phyloP scores from a whole-genome alignment of 441 rosid genomes.

The Iberis amara region DNA sequence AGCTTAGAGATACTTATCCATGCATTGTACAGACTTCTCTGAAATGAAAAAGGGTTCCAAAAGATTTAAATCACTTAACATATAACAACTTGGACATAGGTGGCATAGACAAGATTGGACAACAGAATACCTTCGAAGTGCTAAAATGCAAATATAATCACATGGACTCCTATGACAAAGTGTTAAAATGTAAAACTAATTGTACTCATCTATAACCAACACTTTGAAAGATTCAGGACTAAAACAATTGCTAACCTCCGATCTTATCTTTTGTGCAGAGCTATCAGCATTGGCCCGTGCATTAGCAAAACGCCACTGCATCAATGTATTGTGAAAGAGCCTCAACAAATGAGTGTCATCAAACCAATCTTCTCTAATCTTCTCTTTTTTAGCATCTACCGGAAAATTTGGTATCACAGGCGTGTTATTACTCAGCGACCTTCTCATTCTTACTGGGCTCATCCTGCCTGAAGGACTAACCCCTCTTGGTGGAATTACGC shows the following conservation, averaged over 20 bases:
- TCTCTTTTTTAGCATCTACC: slow-evolving; percentile 60
- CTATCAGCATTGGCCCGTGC: slow-evolving; percentile 64
- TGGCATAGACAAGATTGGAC: neutral
- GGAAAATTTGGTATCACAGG: slow-evolving; percentile 59
- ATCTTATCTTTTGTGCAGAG: slow-evolving; percentile 47
- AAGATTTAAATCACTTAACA: neutral
- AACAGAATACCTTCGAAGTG: too few relatives aligned
- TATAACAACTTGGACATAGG: neutral
- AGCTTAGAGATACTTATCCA: slow-evolving; percentile 49
- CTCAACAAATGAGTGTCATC: slow-evolving; percentile 65
- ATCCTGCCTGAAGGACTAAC: slow-evolving; percentile 45
- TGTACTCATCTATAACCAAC: neutral
- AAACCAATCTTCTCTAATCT: slow-evolving; percentile 51
- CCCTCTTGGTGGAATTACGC: neutral
- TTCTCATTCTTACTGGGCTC: slow-evolving; percentile 66
- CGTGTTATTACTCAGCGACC: slow-evolving; percentile 31
- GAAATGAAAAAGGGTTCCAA: slow-evolving; percentile 24
- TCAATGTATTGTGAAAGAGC: slow-evolving; percentile 59
- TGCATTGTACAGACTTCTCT: slow-evolving; percentile 61
- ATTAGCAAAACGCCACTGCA: slow-evolving; percentile 83
- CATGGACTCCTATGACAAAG: neutral
- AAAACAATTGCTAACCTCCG: slow-evolving; percentile 47
- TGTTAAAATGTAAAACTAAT: neutral
- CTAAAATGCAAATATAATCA: too few relatives aligned
- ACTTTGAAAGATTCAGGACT: neutral